Evolutionary conservation across 768 basidiomycete species (phyloP).

Genomic region (Hygrophorus russula): DNA sequence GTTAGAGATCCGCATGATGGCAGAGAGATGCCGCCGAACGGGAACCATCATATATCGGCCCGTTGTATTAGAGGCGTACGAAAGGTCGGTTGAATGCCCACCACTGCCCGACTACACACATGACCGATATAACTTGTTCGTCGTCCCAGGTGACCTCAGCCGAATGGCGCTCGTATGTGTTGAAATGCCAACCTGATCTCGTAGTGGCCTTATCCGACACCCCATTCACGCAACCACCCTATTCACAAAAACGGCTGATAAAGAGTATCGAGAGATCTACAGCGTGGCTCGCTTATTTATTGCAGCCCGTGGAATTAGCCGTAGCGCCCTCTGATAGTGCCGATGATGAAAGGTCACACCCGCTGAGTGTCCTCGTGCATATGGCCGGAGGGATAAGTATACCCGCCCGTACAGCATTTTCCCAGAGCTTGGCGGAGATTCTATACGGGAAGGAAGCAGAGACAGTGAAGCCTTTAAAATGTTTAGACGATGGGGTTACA

Average conservation of each 20-base stretch:
- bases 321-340: neutral
- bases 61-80: conserved; percentile 58
- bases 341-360: conserved; percentile 8
- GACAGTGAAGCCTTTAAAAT: conserved; percentile 35
- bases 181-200: conserved; percentile 53
- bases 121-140: neutral
- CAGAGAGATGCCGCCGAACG: conserved; percentile 65
- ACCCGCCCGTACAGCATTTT: conserved; percentile 54
- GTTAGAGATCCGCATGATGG: conserved; percentile 56
- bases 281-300: conserved; percentile 49
- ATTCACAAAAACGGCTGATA: conserved; percentile 68
- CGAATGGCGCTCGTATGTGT: conserved; percentile 45
- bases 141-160: conserved; percentile 35
- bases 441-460: conserved; percentile 46
- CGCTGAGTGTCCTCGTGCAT: conserved; percentile 50
- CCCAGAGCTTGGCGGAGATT: conserved; percentile 42
- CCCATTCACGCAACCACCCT: conserved; percentile 51
- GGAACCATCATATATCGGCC: conserved; percentile 42
- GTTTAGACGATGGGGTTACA: conserved; percentile 54
- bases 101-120: neutral
- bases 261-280: conserved; percentile 65
- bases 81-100: conserved; percentile 42
- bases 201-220: conserved; percentile 63
- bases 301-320: conserved; percentile 21
- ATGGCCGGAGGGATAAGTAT: conserved; percentile 51